Evolutionary conservation across 2,329 filamentous ascomycete species (phyloP), one percentile per base, ranked within the genome.

Genomic region (Xylaria sp.): DNA sequence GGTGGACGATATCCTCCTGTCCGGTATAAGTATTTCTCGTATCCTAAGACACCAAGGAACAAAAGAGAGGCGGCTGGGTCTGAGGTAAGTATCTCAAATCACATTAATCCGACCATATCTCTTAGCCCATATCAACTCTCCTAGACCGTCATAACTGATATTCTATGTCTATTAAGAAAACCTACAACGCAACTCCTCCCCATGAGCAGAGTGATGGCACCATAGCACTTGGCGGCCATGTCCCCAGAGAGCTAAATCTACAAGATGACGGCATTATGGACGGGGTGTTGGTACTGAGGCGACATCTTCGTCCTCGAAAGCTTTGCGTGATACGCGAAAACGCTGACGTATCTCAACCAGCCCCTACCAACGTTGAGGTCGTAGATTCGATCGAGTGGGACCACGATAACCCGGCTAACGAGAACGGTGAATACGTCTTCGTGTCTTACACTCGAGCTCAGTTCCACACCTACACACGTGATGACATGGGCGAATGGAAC

Each of bases 361-460:
- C 6, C 29, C 29, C 29, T 49, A 17, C 41, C 23, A 10, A 40
- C n/a, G 11, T 56, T 23, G 53, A 56, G 9, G 31, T 25, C 6
- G 43, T 56, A 25, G 43, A 57, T 21, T 51, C 54, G 5, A n/a
- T 35, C 17, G 44, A 57, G 35, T 35, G 25, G 23, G 29, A 56
- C 15, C 13, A 6, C 33, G 21, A 56, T n/a, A n/a, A n/a, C n/a
- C 13, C 43, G 25, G 44, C 33, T 17, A 43, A 51, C 25, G 54
- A 57, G 19, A 43, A 49, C 7, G 29, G 46, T 15, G 54, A 57
- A 51, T 57, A 57, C 29, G 54, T 57, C 25, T 57, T 57, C 19
- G 54, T 57, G 38, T 51, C 54, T 43, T 57, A 57, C 27, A 57
- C 54, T 37, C 37, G 54, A 4, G 54, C 44, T 31, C 46, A 57